Evolutionary conservation across 148 eudicot species (phyloP).

Genomic region (Spergularia marina): DNA sequence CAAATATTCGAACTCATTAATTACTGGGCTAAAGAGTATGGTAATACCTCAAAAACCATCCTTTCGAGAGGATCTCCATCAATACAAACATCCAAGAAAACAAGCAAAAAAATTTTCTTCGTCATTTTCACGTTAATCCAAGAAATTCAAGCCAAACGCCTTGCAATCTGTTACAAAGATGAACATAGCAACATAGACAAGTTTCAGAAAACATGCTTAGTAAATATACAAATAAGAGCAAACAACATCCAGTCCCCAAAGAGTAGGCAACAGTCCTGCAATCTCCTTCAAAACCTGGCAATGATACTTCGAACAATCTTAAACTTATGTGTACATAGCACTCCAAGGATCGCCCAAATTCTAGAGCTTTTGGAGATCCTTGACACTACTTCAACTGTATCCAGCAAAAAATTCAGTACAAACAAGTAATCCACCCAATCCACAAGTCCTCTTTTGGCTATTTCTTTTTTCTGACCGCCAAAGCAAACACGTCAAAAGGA

Average conservation of each 20-base stretch:
- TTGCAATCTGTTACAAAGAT: constrained; percentile 9
- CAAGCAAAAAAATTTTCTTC: constrained; percentile 56
- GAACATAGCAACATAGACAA: background rate
- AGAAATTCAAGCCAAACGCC: constrained; percentile 20
- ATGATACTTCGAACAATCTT: background rate
- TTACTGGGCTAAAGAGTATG: background rate
- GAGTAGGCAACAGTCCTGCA: background rate
- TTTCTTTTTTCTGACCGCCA: background rate
- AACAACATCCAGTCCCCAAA: background rate
- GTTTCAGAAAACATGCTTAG: background rate
- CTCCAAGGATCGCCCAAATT: background rate
- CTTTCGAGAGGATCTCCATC: constrained; percentile 89
- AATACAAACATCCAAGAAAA: constrained; percentile 75
- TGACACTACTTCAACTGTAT: background rate
- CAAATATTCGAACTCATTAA: background rate
- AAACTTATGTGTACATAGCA: background rate
- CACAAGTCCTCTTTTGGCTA: background rate
- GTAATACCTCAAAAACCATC: constrained; percentile 82
- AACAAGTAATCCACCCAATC: background rate
- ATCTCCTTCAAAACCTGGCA: background rate
- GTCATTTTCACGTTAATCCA: constrained; percentile 34
- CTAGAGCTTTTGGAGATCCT: background rate
- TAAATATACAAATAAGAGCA: background rate
- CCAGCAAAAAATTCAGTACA: background rate
- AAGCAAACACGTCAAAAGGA: too few relatives aligned